phyloP scores from a whole-genome alignment of 768 basidiomycete species.

The Mycena filopes region DNA sequence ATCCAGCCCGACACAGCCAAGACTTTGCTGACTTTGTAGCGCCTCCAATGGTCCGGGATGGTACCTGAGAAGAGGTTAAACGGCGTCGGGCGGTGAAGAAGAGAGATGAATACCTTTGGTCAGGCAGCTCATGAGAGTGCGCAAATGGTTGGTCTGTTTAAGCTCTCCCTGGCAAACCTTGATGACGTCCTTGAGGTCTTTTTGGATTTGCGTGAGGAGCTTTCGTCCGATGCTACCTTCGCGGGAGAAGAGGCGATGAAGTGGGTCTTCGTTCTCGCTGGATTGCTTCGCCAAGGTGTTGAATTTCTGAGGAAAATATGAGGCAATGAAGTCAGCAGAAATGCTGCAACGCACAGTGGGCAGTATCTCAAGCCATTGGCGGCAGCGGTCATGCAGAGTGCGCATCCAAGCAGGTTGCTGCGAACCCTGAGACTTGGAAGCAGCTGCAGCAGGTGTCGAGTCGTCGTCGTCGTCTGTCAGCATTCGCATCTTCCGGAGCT shows the following conservation, averaged over 20 bases:
- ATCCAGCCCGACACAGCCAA: constrained; percentile 91
- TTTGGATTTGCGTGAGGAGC: constrained; percentile 81
- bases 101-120: constrained; percentile 75
- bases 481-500: constrained; percentile 94
- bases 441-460: constrained; percentile 57
- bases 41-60: constrained; percentile 88
- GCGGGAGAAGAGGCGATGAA: constrained; percentile 89
- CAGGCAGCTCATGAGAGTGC: constrained; percentile 88
- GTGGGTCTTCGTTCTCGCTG: constrained; percentile 81
- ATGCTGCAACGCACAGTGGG: constrained; percentile 67
- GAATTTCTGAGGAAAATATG: constrained; percentile 60
- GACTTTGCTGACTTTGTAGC: constrained; percentile 86
- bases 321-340: constrained; percentile 17
- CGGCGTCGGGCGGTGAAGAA: constrained; percentile 2
- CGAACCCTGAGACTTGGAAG: constrained; percentile 70
- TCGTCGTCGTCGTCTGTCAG: constrained; percentile 88
- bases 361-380: constrained; percentile 82
- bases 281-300: constrained; percentile 71
- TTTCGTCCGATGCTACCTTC: constrained; percentile 85
- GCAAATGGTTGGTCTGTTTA: constrained; percentile 96
- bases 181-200: constrained; percentile 83
- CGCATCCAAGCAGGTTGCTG: constrained; percentile 98
- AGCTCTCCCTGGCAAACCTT: constrained; percentile 87
- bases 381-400: constrained; percentile 79
- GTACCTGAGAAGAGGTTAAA: constrained; percentile 64